Percentiles rank a stretch among this genome's conserved stretches.
Evolutionary conservation across 148 eudicot species (phyloP).

Genomic region (Cornus florida): DNA sequence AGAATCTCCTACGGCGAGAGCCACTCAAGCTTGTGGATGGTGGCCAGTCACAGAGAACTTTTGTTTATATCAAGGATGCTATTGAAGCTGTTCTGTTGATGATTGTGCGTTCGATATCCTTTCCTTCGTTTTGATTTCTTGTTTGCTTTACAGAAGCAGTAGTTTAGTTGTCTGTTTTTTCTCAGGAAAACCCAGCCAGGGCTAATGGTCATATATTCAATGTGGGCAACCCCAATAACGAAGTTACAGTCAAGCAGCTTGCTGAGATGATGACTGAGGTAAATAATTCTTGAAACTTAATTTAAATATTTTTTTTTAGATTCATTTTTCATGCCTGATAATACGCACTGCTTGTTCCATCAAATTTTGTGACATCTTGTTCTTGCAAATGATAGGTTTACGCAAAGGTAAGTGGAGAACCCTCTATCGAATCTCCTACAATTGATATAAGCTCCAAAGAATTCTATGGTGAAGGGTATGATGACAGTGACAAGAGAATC

Average conservation of each 20-base stretch:
- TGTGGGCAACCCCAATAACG: slow-evolving; percentile 97
- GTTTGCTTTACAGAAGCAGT: not conserved
- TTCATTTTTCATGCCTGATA: not conserved
- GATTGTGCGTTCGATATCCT: slow-evolving; percentile 61
- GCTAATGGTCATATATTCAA: slow-evolving; percentile 98
- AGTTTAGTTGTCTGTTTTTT: not conserved
- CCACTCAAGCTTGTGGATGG: slow-evolving; percentile 99
- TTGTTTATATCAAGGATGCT: slow-evolving; percentile 91
- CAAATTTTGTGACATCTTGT: not conserved
- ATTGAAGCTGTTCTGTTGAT: slow-evolving; percentile 94
- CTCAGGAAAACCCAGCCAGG: slow-evolving; percentile 88
- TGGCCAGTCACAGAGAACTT: slow-evolving; percentile 95
- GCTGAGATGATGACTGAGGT: slow-evolving; percentile 99
- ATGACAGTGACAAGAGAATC: slow-evolving; percentile 97
- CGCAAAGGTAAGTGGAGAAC: slow-evolving; percentile 82
- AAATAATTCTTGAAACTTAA: not conserved
- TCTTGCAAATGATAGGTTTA: slow-evolving; percentile 56
- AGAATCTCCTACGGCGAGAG: slow-evolving; percentile 91
- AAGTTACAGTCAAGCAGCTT: slow-evolving; percentile 97
- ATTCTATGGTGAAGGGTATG: slow-evolving; percentile 93
- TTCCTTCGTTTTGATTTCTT: not conserved
- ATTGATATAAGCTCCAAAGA: slow-evolving; percentile 90
- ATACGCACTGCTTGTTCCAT: not conserved
- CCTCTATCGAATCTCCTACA: slow-evolving; percentile 72
- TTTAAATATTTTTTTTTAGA: not conserved